Base-by-base conservation (phyloP, 2,329 filamentous ascomycete species). In the Penicillium thymicola region DNA sequence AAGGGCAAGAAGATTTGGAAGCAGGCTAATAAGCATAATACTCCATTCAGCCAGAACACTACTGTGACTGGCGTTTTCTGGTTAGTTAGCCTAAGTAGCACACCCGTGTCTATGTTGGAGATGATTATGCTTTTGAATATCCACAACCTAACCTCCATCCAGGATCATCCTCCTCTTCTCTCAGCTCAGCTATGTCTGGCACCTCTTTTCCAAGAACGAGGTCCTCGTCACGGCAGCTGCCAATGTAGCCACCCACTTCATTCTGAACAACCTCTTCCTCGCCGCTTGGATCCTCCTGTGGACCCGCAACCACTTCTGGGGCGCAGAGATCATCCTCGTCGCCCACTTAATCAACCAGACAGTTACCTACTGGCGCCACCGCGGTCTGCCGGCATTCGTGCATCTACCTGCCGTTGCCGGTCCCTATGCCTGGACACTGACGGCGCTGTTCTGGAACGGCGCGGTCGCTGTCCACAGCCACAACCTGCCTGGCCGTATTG, bases 401-500 rank as follows among this genome's bases (percentile, higher is more conserved):
- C 91, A 96, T 74, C 78, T 86, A 11, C 85, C 90, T 6, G 86
- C 86, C 43, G 85, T 92, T 23, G 87, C 88, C 16, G 89, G 86
- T 0, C 92, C 92, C 6, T 79, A 96, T 64, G 89, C 88, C 1
- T 96, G 90, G 89, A 92, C 88, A 14, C 89, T 94, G 69, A 86
- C 93, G 14, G 89, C 89, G 30, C 81, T 96, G 51, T 93, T 92
- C 79, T 96, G 90, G 90, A 90, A 91, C 65, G 92, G 92, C 9
- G 90, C 92, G 21, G 86, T 92, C 46, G 89, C 89, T 70, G 84
- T 93, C n/a, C 80, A 90, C 69, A 82, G 85, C 8, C 77, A 86
- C 55, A 82, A 78, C 56, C 73, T 91, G 5, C 80, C 87, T 2
- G 87, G 89, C n/a, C 81, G 90, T 46, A 87, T 96, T 63, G 83